A percentile compares a stretch with the other conserved stretches of the same genome.
Conservation (phyloP, 2,329 filamentous ascomycete genomes). For the Akanthomyces lecanii region DNA sequence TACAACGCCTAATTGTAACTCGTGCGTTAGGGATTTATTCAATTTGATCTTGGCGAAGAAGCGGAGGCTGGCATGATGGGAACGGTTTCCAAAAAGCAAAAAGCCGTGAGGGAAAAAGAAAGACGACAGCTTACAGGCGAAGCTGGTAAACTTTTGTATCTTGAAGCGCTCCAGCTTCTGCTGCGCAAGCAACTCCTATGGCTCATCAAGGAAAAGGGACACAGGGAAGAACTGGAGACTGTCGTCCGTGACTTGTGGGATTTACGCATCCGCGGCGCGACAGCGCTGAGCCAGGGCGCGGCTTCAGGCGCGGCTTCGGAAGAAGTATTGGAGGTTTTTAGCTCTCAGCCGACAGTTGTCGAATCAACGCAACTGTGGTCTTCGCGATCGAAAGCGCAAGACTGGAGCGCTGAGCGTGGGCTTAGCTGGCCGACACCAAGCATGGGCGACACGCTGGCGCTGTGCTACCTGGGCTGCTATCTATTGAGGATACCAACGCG, state of each 20-base stretch:
- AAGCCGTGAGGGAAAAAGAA: constrained; percentile 50
- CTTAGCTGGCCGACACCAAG: constrained; percentile 56
- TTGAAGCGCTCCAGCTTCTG: constrained; percentile 80
- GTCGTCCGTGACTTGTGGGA: constrained; percentile 84
- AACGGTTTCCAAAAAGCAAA: constrained; percentile 51
- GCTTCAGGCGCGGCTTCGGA: constrained; percentile 16
- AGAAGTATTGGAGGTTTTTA: constrained; percentile 34
- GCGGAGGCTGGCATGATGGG: constrained; percentile 64
- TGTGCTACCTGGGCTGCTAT: constrained; percentile 76
- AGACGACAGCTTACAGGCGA: constrained; percentile 58
- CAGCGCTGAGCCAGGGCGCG: constrained; percentile 28
- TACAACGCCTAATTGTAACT: constrained; percentile 11
- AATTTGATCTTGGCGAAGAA: constrained; percentile 60
- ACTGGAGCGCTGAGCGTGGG: constrained; percentile 43
- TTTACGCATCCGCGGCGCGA: constrained; percentile 53
- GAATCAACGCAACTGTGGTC: constrained; percentile 28
- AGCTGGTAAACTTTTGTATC: constrained; percentile 70
- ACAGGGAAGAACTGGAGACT: constrained; percentile 70
- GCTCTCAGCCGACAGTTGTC: constrained; percentile 32
- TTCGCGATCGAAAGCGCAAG: constrained; percentile 31
- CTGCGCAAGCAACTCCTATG: constrained; percentile 76
- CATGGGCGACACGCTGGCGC: constrained; percentile 67
- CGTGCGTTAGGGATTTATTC: constrained; percentile 44
- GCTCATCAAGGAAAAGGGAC: constrained; percentile 61
- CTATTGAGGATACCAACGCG: constrained; percentile 73